Evolutionary conservation across 106 monocot genomes (phyloP), one percentile per base, ranked within the genome.

Genomic region (Dioscorea alata): DNA sequence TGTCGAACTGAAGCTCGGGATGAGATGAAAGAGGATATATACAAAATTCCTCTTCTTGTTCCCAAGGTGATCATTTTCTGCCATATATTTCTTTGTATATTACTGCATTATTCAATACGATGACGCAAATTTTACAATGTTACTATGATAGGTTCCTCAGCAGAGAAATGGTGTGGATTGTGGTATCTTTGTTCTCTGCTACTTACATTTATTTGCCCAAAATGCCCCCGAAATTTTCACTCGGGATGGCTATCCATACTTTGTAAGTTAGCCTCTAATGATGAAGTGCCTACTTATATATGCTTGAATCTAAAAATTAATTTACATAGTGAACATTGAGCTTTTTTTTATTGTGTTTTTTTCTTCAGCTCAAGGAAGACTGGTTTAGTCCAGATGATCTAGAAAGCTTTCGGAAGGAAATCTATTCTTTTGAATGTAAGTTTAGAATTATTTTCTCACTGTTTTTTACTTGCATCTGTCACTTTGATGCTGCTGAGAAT

Each of bases 131-230:
- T 50, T 56, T 66, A 10, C 61, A 53, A n/a, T 57, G 12, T 53
- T 50, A 51, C 52, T 34, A 20, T 13, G 3, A 48, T 71, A 90
- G 90, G 90, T 90, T 25, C 90, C 86, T 15, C 90, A 90, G 48
- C 90, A 90, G 64, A 83, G 22, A 71, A 73, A 75, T 79, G 81
- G 78, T 9, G 90, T 86, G 50, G 86, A 86, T 59, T 90, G 90
- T 54, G 90, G 90, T 31, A 60, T 78, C 16, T 90, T 78, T 84
- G 86, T 90, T 57, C 83, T 90, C 59, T 84, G 86, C 74, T 90
- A 78, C 25, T 74, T 90, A 15, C 66, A 81, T 57, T 72, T 62
- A 32, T 90, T 90, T 81, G 2, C 86, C 63, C 60, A 81, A 57
- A 83, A 23, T 68, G 80, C 87, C 49, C 87, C 83, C 54, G 65